phyloP scores from a whole-genome alignment of 441 rosid species.

The Arabidopsis lyrata region DNA sequence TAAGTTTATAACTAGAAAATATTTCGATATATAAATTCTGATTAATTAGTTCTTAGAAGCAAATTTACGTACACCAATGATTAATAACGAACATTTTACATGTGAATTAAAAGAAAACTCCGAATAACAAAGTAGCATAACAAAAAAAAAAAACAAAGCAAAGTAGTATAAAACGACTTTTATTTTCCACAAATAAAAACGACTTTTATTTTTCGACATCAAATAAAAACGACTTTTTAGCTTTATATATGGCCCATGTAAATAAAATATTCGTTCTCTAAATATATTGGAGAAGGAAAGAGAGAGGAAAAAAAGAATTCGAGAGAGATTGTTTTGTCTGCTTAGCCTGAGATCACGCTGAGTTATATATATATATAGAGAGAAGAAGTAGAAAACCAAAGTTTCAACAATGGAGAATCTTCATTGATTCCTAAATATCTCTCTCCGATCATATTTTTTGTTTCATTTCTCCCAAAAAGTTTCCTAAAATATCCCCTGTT shows the following conservation, averaged over 20 bases:
- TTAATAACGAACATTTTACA: no score
- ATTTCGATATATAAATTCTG: no score
- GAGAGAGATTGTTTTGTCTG: conserved; percentile 39
- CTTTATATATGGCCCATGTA: background rate
- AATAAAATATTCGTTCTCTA: background rate
- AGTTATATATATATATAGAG: background rate
- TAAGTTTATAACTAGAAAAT: no score
- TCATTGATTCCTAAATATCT: conserved; percentile 4
- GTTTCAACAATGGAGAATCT: background rate
- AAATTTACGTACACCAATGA: no score
- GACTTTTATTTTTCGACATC: conserved; percentile 3
- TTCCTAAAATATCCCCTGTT: background rate
- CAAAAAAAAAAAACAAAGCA: background rate
- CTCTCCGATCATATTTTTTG: background rate
- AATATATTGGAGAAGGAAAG: conserved; percentile 10
- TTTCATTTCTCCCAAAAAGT: background rate
- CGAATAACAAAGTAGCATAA: background rate
- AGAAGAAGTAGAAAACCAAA: background rate
- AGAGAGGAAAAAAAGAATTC: conserved; percentile 22
- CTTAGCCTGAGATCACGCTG: conserved; percentile 41
- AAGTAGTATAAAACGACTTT: background rate
- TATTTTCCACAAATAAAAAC: background rate
- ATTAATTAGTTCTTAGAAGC: no score
- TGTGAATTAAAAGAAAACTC: conserved; percentile 24
- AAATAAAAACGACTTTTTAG: conserved; percentile 26